phyloP scores from a whole-genome alignment of 495 filamentous ascomycete species.

The Jackrogersella minutella region DNA sequence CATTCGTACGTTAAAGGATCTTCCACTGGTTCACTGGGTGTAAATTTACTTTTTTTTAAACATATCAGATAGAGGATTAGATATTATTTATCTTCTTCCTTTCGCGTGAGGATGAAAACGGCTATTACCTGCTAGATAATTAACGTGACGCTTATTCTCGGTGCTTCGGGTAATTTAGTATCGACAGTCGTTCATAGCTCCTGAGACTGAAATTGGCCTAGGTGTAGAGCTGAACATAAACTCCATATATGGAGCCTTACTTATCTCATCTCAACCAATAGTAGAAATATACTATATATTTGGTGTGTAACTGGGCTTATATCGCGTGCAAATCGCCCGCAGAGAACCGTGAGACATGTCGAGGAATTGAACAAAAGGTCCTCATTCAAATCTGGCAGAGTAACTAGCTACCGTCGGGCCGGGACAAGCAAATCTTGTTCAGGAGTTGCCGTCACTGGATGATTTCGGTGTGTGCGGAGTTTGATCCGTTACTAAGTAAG shows the following conservation, averaged over 20 bases:
- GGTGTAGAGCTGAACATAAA: not conserved
- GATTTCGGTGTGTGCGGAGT: not conserved
- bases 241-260: not conserved
- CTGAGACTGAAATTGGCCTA: not conserved
- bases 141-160: no score
- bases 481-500: not conserved
- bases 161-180: not conserved
- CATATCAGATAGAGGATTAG: no score
- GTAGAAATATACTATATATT: not conserved
- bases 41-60: no score
- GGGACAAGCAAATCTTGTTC: not conserved
- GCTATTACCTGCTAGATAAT: no score
- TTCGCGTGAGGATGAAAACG: no score
- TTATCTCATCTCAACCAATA: not conserved
- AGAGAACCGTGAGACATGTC: constrained; percentile 32
- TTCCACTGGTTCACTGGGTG: no score
- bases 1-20: no score
- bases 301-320: constrained; percentile 1
- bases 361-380: constrained; percentile 4
- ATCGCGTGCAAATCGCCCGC: constrained; percentile 19
- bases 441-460: not conserved
- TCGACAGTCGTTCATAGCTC: not conserved
- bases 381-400: not conserved
- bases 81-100: no score
- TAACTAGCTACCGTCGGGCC: not conserved